Evolutionary conservation across 1,139 yeast genomes (phyloP).

Genomic region (Protomyces pachydermus): DNA sequence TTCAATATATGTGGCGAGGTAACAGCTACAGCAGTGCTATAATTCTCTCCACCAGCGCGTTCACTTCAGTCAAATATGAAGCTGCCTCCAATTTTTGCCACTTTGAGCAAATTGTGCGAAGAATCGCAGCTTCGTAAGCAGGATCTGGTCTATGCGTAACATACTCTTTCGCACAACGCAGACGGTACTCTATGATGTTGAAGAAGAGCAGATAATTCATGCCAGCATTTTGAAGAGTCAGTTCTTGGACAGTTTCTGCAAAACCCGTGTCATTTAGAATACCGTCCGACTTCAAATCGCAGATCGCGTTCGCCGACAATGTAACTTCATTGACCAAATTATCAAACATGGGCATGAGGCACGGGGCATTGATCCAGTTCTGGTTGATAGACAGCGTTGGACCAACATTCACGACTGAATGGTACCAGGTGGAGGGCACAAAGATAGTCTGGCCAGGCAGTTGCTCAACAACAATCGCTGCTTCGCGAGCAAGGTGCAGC

Average conservation of each 20-base stretch:
- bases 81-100: constrained; percentile 7
- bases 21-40: neutral
- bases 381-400: constrained; percentile 26
- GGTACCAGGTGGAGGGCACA: constrained; percentile 30
- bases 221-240: constrained; percentile 22
- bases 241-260: constrained; percentile 5
- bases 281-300: constrained; percentile 8
- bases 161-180: neutral
- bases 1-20: neutral
- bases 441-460: constrained; percentile 28
- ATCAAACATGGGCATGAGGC: constrained; percentile 6
- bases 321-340: constrained; percentile 10
- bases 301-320: constrained; percentile 8
- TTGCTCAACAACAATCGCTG: constrained; percentile 16
- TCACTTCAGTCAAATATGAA: neutral
- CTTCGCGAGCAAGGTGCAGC: constrained; percentile 2
- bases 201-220: constrained; percentile 14
- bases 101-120: neutral
- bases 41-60: neutral
- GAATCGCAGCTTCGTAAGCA: constrained; percentile 4
- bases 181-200: constrained; percentile 1
- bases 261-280: constrained; percentile 11
- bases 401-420: constrained; percentile 26
- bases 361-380: constrained; percentile 28
- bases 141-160: neutral